Evolutionary conservation across 495 filamentous ascomycete genomes (phyloP), one percentile per base, ranked within the genome.

Genomic region (Lasiosphaeria ovina): DNA sequence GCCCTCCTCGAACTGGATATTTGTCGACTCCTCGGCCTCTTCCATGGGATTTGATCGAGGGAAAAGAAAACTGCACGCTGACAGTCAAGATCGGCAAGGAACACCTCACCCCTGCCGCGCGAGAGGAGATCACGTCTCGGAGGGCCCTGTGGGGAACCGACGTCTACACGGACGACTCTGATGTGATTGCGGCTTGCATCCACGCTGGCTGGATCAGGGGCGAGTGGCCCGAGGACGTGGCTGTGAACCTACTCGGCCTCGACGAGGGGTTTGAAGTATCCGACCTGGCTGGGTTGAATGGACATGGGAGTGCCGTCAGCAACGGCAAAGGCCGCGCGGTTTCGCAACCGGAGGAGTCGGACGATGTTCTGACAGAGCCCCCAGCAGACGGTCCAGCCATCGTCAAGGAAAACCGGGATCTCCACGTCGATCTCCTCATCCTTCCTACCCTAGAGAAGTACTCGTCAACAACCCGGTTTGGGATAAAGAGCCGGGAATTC

Each of bases 111-210:
- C 69, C 82, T 1, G 72, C 76, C 6, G 82, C 86, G 38, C 84
- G 92, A 7, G 88, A 92, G 69, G 91, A 94, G 65, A 91, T 98
- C 63, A 93, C 90, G 24, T 74, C 81, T 6, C 81, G 87, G 12
- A 83, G 89, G 48, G 87, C 89, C 3, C 72, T 98, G 3, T 98
- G 93, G 93, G 94, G 94, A 9, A 93, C 91, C 0, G 91, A 92
- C 17, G 80, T 98, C 6, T 98, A 98, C 71, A 96, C 92, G 0
- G 95, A 98, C 65, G 95, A 98, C 75, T 96, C 92, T 0, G 95
- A 98, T 69, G 84, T 92, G 5, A 81, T 98, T 52, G 95, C 93
- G 0, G 93, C 92, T 3, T 92, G 93, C 58, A 94, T 98, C 58
- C 94, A 98, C 72, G 85, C 87, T 12, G 95, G 95, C 8, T 97